Conservation (phyloP, 768 basidiomycete genomes). For the Suillus subluteus region DNA sequence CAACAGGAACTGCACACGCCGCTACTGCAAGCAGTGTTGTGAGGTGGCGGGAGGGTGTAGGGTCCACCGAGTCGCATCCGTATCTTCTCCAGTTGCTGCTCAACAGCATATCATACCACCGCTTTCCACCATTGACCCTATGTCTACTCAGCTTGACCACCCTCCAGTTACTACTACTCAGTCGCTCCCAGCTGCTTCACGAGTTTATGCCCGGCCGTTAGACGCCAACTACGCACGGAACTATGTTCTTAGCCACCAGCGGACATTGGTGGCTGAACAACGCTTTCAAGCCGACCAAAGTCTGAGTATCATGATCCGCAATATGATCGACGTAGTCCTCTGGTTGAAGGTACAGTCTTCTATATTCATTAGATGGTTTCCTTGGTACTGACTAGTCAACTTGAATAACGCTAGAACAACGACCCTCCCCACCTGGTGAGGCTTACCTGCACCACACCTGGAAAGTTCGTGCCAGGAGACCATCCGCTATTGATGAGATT, state of each 20-base stretch:
- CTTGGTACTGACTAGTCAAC: no score
- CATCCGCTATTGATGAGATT: conserved; percentile 1
- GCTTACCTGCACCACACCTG: neutral
- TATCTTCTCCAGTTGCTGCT: neutral
- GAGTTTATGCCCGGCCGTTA: neutral
- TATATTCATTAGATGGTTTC: neutral
- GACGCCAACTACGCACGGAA: neutral
- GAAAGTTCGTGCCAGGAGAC: neutral
- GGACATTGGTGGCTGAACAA: neutral
- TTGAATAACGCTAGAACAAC: neutral
- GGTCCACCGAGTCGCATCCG: neutral
- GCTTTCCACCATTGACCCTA: neutral
- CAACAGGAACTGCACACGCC: neutral
- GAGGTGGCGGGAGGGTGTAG: neutral
- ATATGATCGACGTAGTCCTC: neutral
- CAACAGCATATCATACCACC: neutral
- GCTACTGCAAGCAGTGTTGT: neutral
- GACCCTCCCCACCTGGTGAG: neutral
- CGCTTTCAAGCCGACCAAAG: neutral
- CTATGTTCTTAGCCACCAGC: neutral
- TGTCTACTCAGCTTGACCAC: neutral
- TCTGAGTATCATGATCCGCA: neutral
- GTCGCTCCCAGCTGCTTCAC: neutral
- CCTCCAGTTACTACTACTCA: neutral
- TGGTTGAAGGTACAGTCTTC: neutral